Evolutionary conservation across 1,284 basidiomycete genomes (phyloP).

Genomic region (Cutaneotrichosporon cavernicola): DNA sequence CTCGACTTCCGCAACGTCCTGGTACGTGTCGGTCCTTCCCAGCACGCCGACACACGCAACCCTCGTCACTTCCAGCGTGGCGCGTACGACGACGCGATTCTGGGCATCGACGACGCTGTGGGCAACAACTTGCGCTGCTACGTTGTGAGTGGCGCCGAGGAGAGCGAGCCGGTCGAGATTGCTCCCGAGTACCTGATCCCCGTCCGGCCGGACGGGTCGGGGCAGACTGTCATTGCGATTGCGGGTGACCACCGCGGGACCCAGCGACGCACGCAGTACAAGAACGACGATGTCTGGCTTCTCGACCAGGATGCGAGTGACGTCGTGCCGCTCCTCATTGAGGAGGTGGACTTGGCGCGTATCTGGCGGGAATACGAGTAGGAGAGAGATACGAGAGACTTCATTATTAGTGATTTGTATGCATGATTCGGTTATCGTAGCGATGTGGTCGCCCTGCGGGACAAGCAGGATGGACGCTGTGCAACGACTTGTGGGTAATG

Average conservation of each 20-base stretch:
- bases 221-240: slow-evolving; percentile 42
- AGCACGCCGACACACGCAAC: slow-evolving; percentile 34
- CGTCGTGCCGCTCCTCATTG: slow-evolving; percentile 35
- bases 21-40: slow-evolving; percentile 43
- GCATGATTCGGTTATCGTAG: not conserved
- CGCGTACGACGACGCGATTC: slow-evolving; percentile 35
- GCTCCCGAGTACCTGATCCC: slow-evolving; percentile 45
- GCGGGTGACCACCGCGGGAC: slow-evolving; percentile 38
- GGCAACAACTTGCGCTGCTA: slow-evolving; percentile 10
- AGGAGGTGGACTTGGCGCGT: slow-evolving; percentile 39
- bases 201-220: slow-evolving; percentile 37
- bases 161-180: slow-evolving; percentile 35
- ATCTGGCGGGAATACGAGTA: slow-evolving; percentile 34
- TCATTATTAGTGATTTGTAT: not conserved
- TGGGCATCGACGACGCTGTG: slow-evolving; percentile 40
- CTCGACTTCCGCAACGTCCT: slow-evolving; percentile 51
- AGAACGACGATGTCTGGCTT: slow-evolving; percentile 47
- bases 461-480: too few species aligned
- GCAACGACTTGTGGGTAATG: too few species aligned
- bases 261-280: slow-evolving; percentile 41
- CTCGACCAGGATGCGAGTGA: slow-evolving; percentile 43
- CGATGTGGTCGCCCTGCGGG: too few species aligned
- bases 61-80: slow-evolving; percentile 49
- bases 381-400: not conserved
- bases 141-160: slow-evolving; percentile 33